Conservation (phyloP, 176 grass and related monocot species). For the Carex kokanica region DNA sequence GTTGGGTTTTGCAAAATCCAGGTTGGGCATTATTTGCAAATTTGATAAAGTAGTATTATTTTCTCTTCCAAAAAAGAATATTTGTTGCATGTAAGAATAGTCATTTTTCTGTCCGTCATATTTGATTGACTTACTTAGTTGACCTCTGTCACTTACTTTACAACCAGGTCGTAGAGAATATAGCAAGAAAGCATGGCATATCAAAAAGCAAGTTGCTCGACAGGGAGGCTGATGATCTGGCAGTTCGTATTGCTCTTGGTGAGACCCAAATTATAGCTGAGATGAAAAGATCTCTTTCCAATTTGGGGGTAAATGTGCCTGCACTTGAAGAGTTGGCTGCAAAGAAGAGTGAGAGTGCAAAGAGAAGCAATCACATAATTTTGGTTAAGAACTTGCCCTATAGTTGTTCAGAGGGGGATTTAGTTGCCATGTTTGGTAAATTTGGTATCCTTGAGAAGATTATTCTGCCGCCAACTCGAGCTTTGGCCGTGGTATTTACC, state of each 20-base stretch:
- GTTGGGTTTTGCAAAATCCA: background rate
- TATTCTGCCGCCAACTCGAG: constrained; percentile 76
- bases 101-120: background rate
- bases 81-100: background rate
- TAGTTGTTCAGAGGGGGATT: constrained; percentile 73
- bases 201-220: constrained; percentile 75
- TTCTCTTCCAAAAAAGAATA: background rate
- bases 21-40: background rate
- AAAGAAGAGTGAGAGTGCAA: constrained; percentile 61
- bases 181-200: constrained; percentile 90
- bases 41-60: background rate
- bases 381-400: constrained; percentile 91
- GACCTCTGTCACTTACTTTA: background rate
- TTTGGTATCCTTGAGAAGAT: constrained; percentile 80
- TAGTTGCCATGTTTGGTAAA: constrained; percentile 67
- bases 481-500: constrained; percentile 78
- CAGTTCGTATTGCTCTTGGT: constrained; percentile 74
- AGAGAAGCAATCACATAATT: constrained; percentile 93
- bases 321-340: constrained; percentile 79
- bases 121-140: background rate
- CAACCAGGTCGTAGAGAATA: constrained; percentile 80
- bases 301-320: constrained; percentile 68
- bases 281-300: constrained; percentile 84
- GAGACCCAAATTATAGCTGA: constrained; percentile 79
- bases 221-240: constrained; percentile 83